Base-by-base conservation (phyloP, 2,329 filamentous ascomycete genomes). In the Apiospora aurea region DNA sequence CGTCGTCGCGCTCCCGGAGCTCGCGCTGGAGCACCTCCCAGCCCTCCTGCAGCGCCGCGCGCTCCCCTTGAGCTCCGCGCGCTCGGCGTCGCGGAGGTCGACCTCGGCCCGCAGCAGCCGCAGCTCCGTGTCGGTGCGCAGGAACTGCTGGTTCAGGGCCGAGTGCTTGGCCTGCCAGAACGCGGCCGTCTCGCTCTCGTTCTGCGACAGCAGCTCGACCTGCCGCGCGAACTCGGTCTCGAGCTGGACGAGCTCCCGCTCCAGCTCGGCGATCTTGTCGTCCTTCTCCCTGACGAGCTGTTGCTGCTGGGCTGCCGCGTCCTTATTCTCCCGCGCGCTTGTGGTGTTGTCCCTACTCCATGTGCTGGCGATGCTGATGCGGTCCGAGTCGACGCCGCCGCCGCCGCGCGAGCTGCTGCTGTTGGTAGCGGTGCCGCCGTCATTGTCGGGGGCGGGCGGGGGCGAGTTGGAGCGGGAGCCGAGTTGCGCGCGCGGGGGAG, bases 141-240 rank as follows among this genome's bases (percentile, higher is more conserved):
- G 79, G 73, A 85, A 87, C 75, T 87, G 86, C 80, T 87, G 85
- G 78, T 89, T 85, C 64, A 90, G 79, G 44, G 79, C 80, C 72
- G 84, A 85, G 79, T 89, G 85, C 76, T 88, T 89, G 64, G 84
- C 79, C 80, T 90, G 88, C 88, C 89, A 91, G 77, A 87, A 89
- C 18, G 84, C 83, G 3, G 87, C 83, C 69, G 85, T 86, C 78
- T 90, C 87, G 80, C 84, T 86, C 81, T 90, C 88, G 77, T 85
- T 84, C 78, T 85, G 82, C 76, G 84, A 85, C 24, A 90, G 83
- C 75, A 82, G 83, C 77, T 88, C 87, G 24, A 90, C 83, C 77
- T 89, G 84, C 47, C 83, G 83, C 70, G 82, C 80, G 77, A 90
- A 90, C 77, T 89, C 87, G 71, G 78, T 78, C 77, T 89, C 86